Conservation (phyloP, 2,329 filamentous ascomycete species). For the Colletotrichum tabaci region DNA sequence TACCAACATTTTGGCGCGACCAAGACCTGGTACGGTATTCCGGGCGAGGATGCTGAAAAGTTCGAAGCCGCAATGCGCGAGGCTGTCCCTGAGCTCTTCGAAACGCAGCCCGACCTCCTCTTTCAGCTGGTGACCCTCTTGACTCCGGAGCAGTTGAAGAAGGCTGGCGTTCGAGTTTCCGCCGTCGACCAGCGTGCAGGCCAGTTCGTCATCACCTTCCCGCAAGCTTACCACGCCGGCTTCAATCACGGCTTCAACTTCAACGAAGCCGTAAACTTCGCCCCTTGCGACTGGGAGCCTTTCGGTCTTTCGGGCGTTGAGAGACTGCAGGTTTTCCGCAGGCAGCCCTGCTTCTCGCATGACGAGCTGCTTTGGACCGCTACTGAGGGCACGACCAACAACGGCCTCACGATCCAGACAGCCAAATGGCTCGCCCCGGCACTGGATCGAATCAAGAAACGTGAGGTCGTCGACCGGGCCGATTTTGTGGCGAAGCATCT, state of each 20-base stretch:
- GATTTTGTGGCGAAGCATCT: slow-evolving; percentile 78
- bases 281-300: slow-evolving; percentile 94
- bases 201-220: slow-evolving; percentile 96
- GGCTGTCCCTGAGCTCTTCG: slow-evolving; percentile 95
- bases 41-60: slow-evolving; percentile 91
- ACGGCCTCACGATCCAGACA: slow-evolving; percentile 81
- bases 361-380: slow-evolving; percentile 95
- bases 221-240: slow-evolving; percentile 95
- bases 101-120: slow-evolving; percentile 94
- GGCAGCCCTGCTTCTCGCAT: slow-evolving; percentile 97
- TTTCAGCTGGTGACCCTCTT: slow-evolving; percentile 98
- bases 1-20: slow-evolving; percentile 99
- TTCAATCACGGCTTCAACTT: slow-evolving; percentile 99
- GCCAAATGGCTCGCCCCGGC: slow-evolving; percentile 96
- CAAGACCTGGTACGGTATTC: slow-evolving; percentile 99
- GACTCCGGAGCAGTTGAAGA: slow-evolving; percentile 92
- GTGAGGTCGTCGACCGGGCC: slow-evolving; percentile 79
- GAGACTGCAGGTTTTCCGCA: slow-evolving; percentile 86
- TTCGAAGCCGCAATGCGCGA: slow-evolving; percentile 97
- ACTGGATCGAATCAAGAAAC: slow-evolving; percentile 81
- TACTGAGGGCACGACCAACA: slow-evolving; percentile 80
- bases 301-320: slow-evolving; percentile 90
- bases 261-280: slow-evolving; percentile 99
- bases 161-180: slow-evolving; percentile 93
- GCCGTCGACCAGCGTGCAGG: slow-evolving; percentile 96